Evolutionary conservation across 2,329 filamentous ascomycete species (phyloP).

Genomic region (Geosmithia flava): DNA sequence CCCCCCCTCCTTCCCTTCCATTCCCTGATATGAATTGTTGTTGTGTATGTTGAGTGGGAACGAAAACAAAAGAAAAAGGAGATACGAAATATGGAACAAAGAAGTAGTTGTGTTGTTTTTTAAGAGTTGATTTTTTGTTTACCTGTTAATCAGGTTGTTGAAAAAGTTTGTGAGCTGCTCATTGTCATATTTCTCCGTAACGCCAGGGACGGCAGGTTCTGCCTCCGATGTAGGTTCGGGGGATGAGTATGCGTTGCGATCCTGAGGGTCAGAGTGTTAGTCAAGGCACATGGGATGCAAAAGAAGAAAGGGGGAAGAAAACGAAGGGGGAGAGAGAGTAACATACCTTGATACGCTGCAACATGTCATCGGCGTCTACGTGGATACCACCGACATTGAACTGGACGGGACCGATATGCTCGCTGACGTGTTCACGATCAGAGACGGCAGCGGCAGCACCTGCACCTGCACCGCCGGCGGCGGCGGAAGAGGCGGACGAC

Average conservation of each 20-base stretch:
- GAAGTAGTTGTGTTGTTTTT: background rate
- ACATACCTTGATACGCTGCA: constrained; percentile 69
- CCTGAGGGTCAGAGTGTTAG: constrained; percentile 25
- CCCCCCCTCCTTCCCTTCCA: too few species aligned
- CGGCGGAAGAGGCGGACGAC: background rate
- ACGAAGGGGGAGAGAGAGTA: background rate
- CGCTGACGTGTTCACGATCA: constrained; percentile 41
- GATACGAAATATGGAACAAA: background rate
- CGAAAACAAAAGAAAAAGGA: too few species aligned
- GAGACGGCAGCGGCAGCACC: constrained; percentile 6
- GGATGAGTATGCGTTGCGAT: constrained; percentile 42
- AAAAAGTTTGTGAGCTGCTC: constrained; percentile 49
- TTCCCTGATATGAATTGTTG: too few species aligned
- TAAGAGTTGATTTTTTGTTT: background rate
- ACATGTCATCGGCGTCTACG: constrained; percentile 87
- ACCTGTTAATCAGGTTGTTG: constrained; percentile 37
- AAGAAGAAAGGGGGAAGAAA: background rate
- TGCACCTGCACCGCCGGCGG: background rate
- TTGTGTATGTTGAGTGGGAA: too few species aligned
- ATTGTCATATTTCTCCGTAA: constrained; percentile 34
- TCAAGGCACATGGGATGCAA: too few species aligned
- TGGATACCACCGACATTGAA: constrained; percentile 99
- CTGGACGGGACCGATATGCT: constrained; percentile 87
- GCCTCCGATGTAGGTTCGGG: constrained; percentile 27
- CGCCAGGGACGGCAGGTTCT: constrained; percentile 24